A percentile compares a stretch with the other conserved stretches of the same genome.
Evolutionary conservation across 2,329 filamentous ascomycete genomes (phyloP).

Genomic region (Dothistroma pini): DNA sequence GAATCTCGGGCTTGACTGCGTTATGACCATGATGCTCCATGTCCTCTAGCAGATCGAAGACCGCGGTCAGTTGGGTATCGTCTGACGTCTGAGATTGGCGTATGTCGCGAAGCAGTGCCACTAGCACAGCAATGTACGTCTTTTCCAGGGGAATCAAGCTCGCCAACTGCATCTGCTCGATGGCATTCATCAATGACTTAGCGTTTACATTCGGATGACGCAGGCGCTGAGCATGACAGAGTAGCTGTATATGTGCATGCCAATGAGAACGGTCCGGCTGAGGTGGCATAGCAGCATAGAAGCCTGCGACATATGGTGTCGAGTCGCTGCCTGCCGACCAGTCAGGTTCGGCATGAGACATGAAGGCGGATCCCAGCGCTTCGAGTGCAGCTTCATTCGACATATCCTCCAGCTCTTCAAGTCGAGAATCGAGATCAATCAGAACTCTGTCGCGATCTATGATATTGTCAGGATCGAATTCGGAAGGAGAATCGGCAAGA

Average conservation of each 20-base stretch:
- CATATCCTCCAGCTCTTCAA: background rate
- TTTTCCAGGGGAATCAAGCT: background rate
- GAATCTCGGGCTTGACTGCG: conserved; percentile 1
- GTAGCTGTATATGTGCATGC: background rate
- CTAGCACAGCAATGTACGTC: background rate
- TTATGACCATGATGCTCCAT: conserved; percentile 7
- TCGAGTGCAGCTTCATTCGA: background rate
- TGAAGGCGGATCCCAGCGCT: background rate
- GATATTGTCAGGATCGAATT: background rate
- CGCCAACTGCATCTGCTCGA: background rate
- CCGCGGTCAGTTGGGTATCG: background rate
- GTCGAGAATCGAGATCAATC: background rate
- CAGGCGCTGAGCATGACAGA: background rate
- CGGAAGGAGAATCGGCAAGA: background rate
- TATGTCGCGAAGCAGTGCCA: background rate
- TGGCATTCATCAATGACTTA: background rate
- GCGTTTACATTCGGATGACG: background rate
- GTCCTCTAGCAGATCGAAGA: conserved; percentile 8
- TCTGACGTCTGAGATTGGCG: background rate
- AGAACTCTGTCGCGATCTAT: background rate
- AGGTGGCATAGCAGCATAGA: background rate
- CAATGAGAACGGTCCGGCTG: background rate
- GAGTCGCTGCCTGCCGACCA: background rate
- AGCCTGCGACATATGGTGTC: background rate
- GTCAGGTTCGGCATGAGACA: background rate